Percentiles rank a stretch among this genome's conserved stretches.
Evolutionary conservation across 148 eudicot species (phyloP).

Genomic region (Spergularia marina): DNA sequence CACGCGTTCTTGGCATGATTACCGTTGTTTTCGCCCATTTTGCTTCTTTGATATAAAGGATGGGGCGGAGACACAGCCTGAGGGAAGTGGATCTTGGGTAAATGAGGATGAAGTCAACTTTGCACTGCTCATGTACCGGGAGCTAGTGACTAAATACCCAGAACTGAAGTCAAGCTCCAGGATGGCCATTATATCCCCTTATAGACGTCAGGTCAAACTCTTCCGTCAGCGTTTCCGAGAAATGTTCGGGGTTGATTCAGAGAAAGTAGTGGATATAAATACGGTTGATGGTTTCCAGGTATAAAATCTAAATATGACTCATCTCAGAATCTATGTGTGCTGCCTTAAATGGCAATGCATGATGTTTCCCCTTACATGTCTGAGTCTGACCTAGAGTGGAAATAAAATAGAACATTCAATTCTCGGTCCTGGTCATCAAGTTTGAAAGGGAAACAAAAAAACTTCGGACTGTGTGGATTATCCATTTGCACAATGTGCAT

Average conservation of each 20-base stretch:
- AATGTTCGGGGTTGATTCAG: constrained; percentile 77
- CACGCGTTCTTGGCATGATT: constrained; percentile 73
- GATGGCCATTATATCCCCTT: constrained; percentile 90
- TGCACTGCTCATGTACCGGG: constrained; percentile 73
- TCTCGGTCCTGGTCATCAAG: too few species aligned
- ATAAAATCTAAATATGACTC: background rate
- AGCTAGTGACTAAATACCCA: constrained; percentile 65
- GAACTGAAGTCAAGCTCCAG: constrained; percentile 79
- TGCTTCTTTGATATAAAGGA: constrained; percentile 95
- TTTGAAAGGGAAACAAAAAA: too few species aligned
- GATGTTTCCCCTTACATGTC: too few species aligned
- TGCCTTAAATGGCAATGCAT: too few species aligned
- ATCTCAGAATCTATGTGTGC: background rate
- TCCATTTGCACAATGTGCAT: too few species aligned
- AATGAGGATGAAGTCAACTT: constrained; percentile 91
- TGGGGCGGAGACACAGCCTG: constrained; percentile 65
- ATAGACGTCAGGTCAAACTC: constrained; percentile 75
- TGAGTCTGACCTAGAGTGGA: background rate
- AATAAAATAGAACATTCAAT: too few species aligned
- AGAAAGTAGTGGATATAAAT: constrained; percentile 82
- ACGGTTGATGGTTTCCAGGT: constrained; percentile 99
- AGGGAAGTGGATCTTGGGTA: constrained; percentile 67
- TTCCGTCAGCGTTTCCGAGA: constrained; percentile 57
- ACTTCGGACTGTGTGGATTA: too few species aligned
- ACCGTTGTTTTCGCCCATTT: constrained; percentile 93